Conservation (phyloP, 2,329 filamentous ascomycete genomes). For the Zelopaecilomyces penicillatus region DNA sequence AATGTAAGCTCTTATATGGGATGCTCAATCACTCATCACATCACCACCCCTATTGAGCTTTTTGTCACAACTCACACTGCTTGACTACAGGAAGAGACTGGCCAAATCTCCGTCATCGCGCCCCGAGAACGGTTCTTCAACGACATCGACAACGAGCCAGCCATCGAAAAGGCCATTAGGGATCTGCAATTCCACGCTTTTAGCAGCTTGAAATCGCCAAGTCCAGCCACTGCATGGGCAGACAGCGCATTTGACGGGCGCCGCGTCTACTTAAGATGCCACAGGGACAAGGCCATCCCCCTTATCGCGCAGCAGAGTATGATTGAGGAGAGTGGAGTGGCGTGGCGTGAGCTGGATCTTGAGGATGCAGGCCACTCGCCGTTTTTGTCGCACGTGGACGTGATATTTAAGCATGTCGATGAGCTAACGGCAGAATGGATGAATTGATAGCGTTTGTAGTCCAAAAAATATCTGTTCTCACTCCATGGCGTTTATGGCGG, state of each 20-base stretch:
- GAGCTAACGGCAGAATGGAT: neutral
- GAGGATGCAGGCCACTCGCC: slow-evolving; percentile 9
- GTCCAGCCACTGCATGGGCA: slow-evolving; percentile 6
- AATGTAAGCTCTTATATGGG: no score
- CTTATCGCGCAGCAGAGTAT: slow-evolving; percentile 4
- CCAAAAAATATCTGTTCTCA: no score
- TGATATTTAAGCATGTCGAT: slow-evolving; percentile 4
- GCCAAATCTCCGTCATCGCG: neutral
- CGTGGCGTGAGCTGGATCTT: slow-evolving; percentile 6
- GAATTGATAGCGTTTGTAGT: neutral
- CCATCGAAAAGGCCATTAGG: neutral
- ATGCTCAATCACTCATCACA: no score
- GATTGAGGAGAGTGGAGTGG: neutral
- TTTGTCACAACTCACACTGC: no score
- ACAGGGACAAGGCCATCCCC: slow-evolving; percentile 5
- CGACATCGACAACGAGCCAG: neutral
- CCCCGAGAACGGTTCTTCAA: slow-evolving; percentile 38
- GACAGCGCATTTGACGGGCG: slow-evolving; percentile 9
- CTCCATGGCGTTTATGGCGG: no score
- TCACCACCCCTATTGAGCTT: no score
- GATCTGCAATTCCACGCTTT: neutral
- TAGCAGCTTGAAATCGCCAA: neutral
- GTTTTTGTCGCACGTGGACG: slow-evolving; percentile 3
- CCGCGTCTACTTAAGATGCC: slow-evolving; percentile 8
- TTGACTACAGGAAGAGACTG: no score